Evolutionary conservation across 2,329 filamentous ascomycete genomes (phyloP), one percentile per base, ranked within the genome.

Genomic region (Dothiorella sarmentorum): DNA sequence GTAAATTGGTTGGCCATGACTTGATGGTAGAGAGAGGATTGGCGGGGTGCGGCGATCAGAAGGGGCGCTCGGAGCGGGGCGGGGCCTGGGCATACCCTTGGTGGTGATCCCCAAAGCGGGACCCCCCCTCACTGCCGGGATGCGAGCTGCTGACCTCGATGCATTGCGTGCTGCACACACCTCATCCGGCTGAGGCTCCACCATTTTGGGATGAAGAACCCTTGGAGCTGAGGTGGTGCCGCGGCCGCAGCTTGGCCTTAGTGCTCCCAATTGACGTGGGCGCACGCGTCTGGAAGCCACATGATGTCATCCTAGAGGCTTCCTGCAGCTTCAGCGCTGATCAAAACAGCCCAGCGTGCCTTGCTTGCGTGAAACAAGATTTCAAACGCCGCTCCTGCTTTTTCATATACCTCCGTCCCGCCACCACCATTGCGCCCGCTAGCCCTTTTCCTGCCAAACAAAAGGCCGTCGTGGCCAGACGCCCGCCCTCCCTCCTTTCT

Each of bases 1-100:
- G 75, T 79, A 63, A 76, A 76, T 67, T 71, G 76, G 66, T 73
- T 67, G 18, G 71, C 70, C 73, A 75, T 75, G 24, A 22, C 49
- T 29, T 40, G 43, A 26, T 26, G 26, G 17, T n/a, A n/a, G n/a
- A n/a, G n/a, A n/a, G n/a, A n/a, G n/a, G n/a, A n/a, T n/a, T n/a
- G n/a, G n/a, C n/a, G n/a, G n/a, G n/a, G n/a, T 4, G 49, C 33
- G 35, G 49, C 49, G 49, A 40, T 55, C 33, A 13, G 17, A 27
- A 11, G 1, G 4, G 49, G 4, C 43, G 26, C 15, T 10, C 43
- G 35, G 37, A 11, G 47, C 31, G 22, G 47, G 52, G 52, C 38
- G 52, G 52, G 52, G 49, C n/a, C 33, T 29, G 26, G 18, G 38
- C 24, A 56, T 35, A n/a, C n/a, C 52, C 40, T 27, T 13, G 52